Conservation (phyloP, 768 basidiomycete species). For the Rhizopogon salebrosus region DNA sequence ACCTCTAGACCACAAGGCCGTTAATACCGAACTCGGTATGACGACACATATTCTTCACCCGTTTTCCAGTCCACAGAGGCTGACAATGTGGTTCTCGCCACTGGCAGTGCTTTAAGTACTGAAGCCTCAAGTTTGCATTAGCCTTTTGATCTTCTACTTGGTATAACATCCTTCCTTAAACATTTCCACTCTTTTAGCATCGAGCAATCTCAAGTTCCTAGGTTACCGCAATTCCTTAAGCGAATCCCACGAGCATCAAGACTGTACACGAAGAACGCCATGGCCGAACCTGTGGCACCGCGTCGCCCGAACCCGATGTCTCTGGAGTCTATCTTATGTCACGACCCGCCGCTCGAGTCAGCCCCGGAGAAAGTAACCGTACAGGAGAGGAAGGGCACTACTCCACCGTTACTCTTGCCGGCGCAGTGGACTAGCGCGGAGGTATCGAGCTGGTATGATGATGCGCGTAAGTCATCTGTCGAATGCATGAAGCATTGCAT, state of each 20-base stretch:
- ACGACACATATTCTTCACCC: not conserved
- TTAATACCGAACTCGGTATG: not conserved
- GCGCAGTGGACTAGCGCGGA: not conserved
- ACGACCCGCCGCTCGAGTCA: too few relatives aligned
- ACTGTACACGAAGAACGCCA: not conserved
- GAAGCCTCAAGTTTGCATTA: too few relatives aligned
- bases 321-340: slow-evolving; percentile 1
- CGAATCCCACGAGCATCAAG: not conserved
- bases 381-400: not conserved
- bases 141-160: not conserved
- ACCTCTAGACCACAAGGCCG: slow-evolving; percentile 31
- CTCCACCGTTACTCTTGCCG: not conserved
- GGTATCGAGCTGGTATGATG: not conserved
- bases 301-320: slow-evolving; percentile 6
- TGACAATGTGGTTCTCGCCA: too few relatives aligned
- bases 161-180: not conserved
- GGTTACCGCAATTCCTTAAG: not conserved
- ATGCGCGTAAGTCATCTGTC: not conserved
- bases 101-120: too few relatives aligned
- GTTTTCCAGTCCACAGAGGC: not conserved
- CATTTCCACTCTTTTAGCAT: not conserved
- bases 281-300: not conserved
- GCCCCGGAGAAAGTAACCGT: not conserved
- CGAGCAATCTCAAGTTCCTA: not conserved
- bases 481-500: not conserved